Base-by-base conservation (phyloP, 2,329 filamentous ascomycete genomes). In the Didymella sp. region DNA sequence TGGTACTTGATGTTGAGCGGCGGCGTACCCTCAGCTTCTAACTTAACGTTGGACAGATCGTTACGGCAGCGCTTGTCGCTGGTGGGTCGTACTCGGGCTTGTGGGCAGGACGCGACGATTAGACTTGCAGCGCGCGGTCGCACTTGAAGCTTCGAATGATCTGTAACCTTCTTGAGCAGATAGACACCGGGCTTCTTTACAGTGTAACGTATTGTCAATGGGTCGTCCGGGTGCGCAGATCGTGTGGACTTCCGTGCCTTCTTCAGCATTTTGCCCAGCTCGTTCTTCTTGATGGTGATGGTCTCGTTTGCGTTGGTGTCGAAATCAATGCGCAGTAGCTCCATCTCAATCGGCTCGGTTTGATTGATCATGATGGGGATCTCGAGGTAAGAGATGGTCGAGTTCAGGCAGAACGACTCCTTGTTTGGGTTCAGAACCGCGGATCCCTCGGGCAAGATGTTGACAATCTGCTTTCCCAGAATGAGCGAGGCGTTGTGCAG, bases 391-490 rank as follows among this genome's bases (percentile, higher is more conserved):
- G 83, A 82, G 56, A 83, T 86, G 21, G 84, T 80, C 40, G 82
- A 80, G 55, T 89, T 88, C 44, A 99, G 79, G 76, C 95, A 99
- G 76, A 95, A 95, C 0, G 92, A 85, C n/a, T 83, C 79, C 56
- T 86, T 84, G 43, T 92, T 85, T 0, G 92, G 92, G 70, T 99
- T 99, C 61, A 99, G 81, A 45, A 92, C 83, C 13, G 93, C 95
- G 45, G 93, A 95, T 17, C 96, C 96, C 81, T 99, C 95, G 2
- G 95, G 95, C 52, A 99, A 81, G 71, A 99, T 96, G 73, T 99
- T 95, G 77, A 99, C 94, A 67, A 97, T 96, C 79, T 98, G 93
- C 75, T 92, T 95, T 71, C 95, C 95, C 78, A 96, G 85, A 62
- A 99, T 98, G 70, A 98, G 84, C 21, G 93, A 96, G 28, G 91